Evolutionary conservation across 2,329 filamentous ascomycete genomes (phyloP), one percentile per base, ranked within the genome.

Genomic region (Huntiella bhutanensis): DNA sequence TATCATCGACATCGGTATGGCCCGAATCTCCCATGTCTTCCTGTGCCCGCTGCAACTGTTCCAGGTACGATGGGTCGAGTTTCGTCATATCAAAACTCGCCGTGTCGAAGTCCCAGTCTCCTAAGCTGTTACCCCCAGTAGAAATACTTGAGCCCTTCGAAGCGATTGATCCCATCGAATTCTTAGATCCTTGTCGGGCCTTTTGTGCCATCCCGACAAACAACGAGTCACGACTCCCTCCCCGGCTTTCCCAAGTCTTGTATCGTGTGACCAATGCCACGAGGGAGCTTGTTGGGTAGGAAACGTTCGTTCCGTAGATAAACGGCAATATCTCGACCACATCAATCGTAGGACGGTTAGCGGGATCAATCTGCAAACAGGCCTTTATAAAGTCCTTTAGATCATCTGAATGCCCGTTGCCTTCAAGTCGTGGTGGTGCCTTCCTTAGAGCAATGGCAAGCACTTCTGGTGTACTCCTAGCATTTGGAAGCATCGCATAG

Each of bases 241-340:
- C 82, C 53, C 75, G 71, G 5, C 76, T 70, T 58, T 87, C 82
- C 82, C 82, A 88, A 15, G 77, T 57, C 56, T 77, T 79, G 61
- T 81, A 88, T 10, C 74, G 77, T 52, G 75, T 73, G 7, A 88
- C 78, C 1, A 88, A 66, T 49, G 75, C 67, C 2, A 73, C 64
- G 2, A 88, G 67, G 4, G 67, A 69, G 0, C 70, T 70, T 0
- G 77, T 75, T 0, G 82, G 82, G 54, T 82, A 78, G 39, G 64
- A 64, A 11, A 71, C 64, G 5, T 68, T 65, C 0, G 80, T 82
- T 49, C 77, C 73, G 49, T 64, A 64, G 47, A 87, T 71, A 56
- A 82, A 86, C 0, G 69, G 69, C 55, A 87, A 82, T 39, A 72
- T 68, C 51, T 86, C 71, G 6, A 87, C 73, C 39, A 77, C 64